These are phyloP conservation scores for Stagonosporopsis tanaceti DNA, from an alignment of 2,329 filamentous ascomycete species.

Conservation along the genomic window DNA sequence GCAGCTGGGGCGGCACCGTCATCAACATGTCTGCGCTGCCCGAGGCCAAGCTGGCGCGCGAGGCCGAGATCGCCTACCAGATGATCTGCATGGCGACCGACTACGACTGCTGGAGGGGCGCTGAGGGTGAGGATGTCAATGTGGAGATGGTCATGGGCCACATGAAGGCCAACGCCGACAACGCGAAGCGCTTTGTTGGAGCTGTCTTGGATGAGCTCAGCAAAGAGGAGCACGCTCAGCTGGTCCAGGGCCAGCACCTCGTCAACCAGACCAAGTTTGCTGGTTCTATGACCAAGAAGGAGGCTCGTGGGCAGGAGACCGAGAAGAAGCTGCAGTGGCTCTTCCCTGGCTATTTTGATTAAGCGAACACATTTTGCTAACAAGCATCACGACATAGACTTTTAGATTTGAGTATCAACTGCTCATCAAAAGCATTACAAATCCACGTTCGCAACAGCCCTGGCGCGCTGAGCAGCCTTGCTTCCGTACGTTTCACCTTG, in stretches of 20 bases:
- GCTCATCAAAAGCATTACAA: slow-evolving; percentile 16
- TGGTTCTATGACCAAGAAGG: slow-evolving; percentile 81
- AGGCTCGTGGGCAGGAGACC: slow-evolving; percentile 75
- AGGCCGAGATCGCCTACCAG: slow-evolving; percentile 96
- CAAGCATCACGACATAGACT: slow-evolving; percentile 16
- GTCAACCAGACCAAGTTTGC: slow-evolving; percentile 79
- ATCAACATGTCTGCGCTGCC: slow-evolving; percentile 99
- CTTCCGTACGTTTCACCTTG: neutral
- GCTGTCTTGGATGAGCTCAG: slow-evolving; percentile 87
- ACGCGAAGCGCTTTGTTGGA: slow-evolving; percentile 83
- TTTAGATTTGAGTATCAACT: slow-evolving; percentile 13
- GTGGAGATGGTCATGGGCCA: slow-evolving; percentile 97
- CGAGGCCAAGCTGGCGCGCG: slow-evolving; percentile 93
- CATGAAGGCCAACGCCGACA: slow-evolving; percentile 92
- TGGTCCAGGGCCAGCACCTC: slow-evolving; percentile 83
- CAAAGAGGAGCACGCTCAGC: slow-evolving; percentile 76
- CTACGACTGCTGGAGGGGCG: slow-evolving; percentile 96
- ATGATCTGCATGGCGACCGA: slow-evolving; percentile 99
- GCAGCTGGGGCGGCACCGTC: slow-evolving; percentile 88
- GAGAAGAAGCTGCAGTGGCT: slow-evolving; percentile 84
- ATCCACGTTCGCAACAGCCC: neutral
- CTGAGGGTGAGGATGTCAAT: slow-evolving; percentile 77
- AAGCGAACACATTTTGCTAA: slow-evolving; percentile 10
- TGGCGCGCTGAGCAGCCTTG: slow-evolving; percentile 6
- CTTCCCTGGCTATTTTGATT: slow-evolving; percentile 80